Base-by-base conservation (phyloP, 495 filamentous ascomycete species). In the Sphaerosporella brunnea region DNA sequence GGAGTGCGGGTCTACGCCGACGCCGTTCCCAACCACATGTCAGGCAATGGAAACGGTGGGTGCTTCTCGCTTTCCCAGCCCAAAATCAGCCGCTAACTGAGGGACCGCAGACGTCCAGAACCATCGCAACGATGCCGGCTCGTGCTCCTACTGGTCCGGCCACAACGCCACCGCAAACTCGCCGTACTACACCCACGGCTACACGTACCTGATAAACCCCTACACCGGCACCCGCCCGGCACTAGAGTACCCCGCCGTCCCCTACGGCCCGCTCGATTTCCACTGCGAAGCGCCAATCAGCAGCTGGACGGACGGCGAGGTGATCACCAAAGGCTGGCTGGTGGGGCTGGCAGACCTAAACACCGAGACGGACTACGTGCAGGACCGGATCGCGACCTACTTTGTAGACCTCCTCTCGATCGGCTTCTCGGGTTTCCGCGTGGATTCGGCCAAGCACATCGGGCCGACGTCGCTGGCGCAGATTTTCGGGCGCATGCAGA, bases 391-490 rank as follows among this genome's bases (percentile, higher is more conserved):
- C 8, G 60, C 60, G 1, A 51, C 56, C 10, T 63, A 62, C 45
- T 50, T 62, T 20, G 56, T 55, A 2, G 60, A 62, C 23, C 60
- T 63, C 13, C 23, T 63, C 3, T 60, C 56, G 10, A 60, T 63
- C 42, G 60, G 60, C 18, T 62, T 63, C 47, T 52, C 45, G 10
- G 60, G 60, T 4, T 55, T 63, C 45, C 53, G 60, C 20, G 34
- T 63, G 19, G 60, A 63, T 32, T 60, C 60, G n/a, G 60, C 60
- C 13, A 63, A 63, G 39, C 60, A 63, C 21, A 54, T 62, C 15
- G 60, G 60, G 3, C 60, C 60, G 0, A 28, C 51, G 0, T 62
- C 56, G 2, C 45, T 49, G 7, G 60, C 60, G 0, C 45, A 47
- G 0, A 63, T 60, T 25, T 51, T 63, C 16, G 49, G 47, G 1